Evolutionary conservation across 768 basidiomycete species (phyloP).

Genomic region (Lactarius indigo): DNA sequence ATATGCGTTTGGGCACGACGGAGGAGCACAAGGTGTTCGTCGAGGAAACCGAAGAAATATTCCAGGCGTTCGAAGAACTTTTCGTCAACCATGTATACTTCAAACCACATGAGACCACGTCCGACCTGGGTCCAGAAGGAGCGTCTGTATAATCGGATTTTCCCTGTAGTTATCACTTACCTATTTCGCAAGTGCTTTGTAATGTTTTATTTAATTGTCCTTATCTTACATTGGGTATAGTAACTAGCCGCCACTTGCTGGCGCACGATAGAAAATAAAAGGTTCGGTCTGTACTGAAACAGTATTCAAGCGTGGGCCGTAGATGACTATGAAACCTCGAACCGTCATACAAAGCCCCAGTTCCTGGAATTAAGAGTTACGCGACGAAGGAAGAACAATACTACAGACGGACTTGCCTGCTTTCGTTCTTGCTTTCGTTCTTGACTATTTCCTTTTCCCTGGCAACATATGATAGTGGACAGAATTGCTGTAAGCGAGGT

Average conservation of each 20-base stretch:
- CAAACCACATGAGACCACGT: background rate
- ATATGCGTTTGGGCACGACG: slow-evolving; percentile 9
- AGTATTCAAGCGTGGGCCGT: background rate
- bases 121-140: too few species aligned
- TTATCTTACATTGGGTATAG: background rate
- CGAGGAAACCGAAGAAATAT: slow-evolving; percentile 5
- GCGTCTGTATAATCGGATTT: too few species aligned
- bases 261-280: background rate
- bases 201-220: background rate
- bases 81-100: slow-evolving; percentile 6
- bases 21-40: slow-evolving; percentile 7
- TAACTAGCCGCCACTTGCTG: too few species aligned
- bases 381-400: background rate
- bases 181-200: too few species aligned
- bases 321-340: background rate
- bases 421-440: too few species aligned
- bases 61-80: background rate
- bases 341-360: background rate
- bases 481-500: background rate
- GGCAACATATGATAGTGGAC: background rate
- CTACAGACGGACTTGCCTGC: too few species aligned
- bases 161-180: too few species aligned
- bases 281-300: background rate
- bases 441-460: too few species aligned
- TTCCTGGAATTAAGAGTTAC: background rate